Evolutionary conservation across 345 rosid genomes (phyloP).

Genomic region (Viola odorata): DNA sequence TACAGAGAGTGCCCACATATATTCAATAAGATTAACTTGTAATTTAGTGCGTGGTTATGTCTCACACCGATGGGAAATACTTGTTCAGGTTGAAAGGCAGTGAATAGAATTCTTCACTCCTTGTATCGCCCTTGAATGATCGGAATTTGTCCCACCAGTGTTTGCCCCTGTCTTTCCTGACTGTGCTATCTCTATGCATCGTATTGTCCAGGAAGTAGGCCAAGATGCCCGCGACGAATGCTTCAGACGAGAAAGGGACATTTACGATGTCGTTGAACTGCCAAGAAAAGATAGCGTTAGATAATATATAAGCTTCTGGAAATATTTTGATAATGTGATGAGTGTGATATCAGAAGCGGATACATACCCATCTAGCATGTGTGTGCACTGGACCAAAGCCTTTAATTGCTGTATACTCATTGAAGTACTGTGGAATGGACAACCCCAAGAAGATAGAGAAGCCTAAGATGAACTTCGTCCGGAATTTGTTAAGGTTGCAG

Average conservation of each 20-base stretch:
- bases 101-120: slow-evolving; percentile 85
- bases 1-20: not conserved
- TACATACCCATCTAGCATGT: slow-evolving; percentile 73
- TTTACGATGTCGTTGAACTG: slow-evolving; percentile 95
- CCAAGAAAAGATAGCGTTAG: slow-evolving; percentile 7
- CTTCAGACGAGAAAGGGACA: slow-evolving; percentile 82
- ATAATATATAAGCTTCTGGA: too few relatives aligned
- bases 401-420: slow-evolving; percentile 74
- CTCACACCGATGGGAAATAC: slow-evolving; percentile 81
- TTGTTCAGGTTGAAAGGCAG: slow-evolving; percentile 86
- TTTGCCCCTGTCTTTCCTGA: slow-evolving; percentile 85
- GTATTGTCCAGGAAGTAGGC: slow-evolving; percentile 83
- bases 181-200: slow-evolving; percentile 39
- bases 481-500: slow-evolving; percentile 90
- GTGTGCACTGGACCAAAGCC: slow-evolving; percentile 90
- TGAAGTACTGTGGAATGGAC: slow-evolving; percentile 89
- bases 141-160: slow-evolving; percentile 95
- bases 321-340: too few relatives aligned
- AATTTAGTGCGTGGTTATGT: not conserved
- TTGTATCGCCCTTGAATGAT: slow-evolving; percentile 56
- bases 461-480: slow-evolving; percentile 68
- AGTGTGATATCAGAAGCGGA: not conserved
- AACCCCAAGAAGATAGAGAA: slow-evolving; percentile 86
- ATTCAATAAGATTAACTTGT: not conserved
- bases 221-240: slow-evolving; percentile 76